Evolutionary conservation across 2,329 filamentous ascomycete species (phyloP), one percentile per base, ranked within the genome.

Genomic region (Penicillium sp.): DNA sequence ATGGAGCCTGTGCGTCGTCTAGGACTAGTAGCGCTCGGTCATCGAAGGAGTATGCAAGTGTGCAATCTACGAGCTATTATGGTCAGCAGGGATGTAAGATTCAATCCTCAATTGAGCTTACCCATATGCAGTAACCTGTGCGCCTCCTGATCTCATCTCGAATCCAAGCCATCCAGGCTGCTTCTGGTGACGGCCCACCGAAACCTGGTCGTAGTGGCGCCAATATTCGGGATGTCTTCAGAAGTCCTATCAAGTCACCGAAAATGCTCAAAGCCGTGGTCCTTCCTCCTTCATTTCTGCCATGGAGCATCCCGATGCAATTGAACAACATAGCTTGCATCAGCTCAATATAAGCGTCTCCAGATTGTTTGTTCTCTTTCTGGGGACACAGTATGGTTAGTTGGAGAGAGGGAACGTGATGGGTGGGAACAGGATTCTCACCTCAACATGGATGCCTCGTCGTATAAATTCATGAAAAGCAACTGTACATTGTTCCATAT

Each of bases 61-160:
- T 73, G 51, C 67, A 72, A 47, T 75, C 73, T 41, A 75, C 38
- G 29, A 74, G 63, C 72, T 73, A 18, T 39, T 8, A 41, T 28
- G 16, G 46, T 51, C 22, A 46, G 25, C 40, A 16, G 27, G 14
- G 34, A n/a, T 14, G 7, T n/a, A 12, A 10, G 12, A 4, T 8
- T 13, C 10, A 27, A 12, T 28, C 7, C 7, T 22, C 22, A 11
- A 43, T n/a, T 7, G 39, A 41, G 45, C 64, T 44, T 71, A 73
- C 71, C 72, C 73, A 76, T 42, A 74, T 67, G 41, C 67, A 61
- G 51, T 75, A 75, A 1, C 69, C 72, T 16, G 68, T 70, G 31
- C 74, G 65, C 47, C 68, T 64, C 16, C 58, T 58, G 11, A 60
- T 57, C 48, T 76, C 74, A 45, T 64, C 54, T 45, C 69, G 60